Conservation (phyloP, 495 filamentous ascomycete genomes). For the Lasiosphaeria ovina region DNA sequence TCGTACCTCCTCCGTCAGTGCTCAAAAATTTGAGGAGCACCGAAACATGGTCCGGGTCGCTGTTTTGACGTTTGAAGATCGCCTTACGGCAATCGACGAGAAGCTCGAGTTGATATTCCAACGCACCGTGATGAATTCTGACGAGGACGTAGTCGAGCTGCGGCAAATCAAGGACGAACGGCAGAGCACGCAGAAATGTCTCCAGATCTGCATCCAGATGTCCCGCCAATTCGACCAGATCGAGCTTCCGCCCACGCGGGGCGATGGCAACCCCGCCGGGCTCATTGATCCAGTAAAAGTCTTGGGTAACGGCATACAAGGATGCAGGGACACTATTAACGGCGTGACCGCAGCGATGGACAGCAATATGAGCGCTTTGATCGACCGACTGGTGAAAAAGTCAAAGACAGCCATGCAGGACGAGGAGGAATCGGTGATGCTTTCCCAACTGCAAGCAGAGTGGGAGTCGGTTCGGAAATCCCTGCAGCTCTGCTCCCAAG, state of each 20-base stretch:
- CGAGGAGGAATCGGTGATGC: constrained; percentile 4
- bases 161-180: constrained; percentile 39
- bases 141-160: constrained; percentile 32
- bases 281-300: neutral
- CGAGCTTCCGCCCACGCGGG: constrained; percentile 11
- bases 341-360: neutral
- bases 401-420: neutral
- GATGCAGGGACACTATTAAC: neutral
- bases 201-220: constrained; percentile 41
- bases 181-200: constrained; percentile 42
- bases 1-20: neutral
- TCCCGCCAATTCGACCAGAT: constrained; percentile 35
- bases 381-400: neutral
- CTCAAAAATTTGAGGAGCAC: neutral
- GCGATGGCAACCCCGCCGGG: neutral
- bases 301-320: neutral
- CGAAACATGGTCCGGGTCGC: neutral
- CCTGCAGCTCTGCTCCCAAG: constrained; percentile 11
- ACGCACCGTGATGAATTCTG: constrained; percentile 17
- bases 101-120: neutral
- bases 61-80: neutral
- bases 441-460: constrained; percentile 10
- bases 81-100: neutral
- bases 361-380: neutral
- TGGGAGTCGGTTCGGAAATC: constrained; percentile 9